These are phyloP conservation scores for Royoungia palumana DNA, from an alignment of 768 basidiomycete species.

Conservation along the genomic window DNA sequence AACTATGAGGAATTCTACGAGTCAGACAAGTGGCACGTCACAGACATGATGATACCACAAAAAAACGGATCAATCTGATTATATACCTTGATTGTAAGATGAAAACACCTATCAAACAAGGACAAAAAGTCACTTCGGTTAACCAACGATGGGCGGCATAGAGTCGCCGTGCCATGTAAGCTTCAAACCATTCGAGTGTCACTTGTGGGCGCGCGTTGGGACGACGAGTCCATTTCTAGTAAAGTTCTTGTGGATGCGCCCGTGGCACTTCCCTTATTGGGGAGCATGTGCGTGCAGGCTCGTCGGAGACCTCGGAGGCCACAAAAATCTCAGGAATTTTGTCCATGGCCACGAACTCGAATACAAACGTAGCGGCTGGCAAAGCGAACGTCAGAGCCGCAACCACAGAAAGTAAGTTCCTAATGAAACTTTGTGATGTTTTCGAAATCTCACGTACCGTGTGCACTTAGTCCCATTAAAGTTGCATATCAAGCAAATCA, in stretches of 20 bases:
- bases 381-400: constrained; percentile 1
- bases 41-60: background rate
- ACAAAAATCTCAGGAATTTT: constrained; percentile 1
- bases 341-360: background rate
- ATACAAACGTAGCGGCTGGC: constrained; percentile 4
- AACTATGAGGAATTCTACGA: background rate
- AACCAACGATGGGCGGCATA: no score
- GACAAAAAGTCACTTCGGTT: background rate
- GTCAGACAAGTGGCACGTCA: constrained; percentile 1
- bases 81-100: background rate
- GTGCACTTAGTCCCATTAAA: constrained; percentile 6
- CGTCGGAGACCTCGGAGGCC: background rate
- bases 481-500: constrained; percentile 32
- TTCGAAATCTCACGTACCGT: background rate
- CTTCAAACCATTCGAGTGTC: no score
- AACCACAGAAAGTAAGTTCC: constrained; percentile 11
- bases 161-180: no score
- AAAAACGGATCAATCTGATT: constrained; percentile 3
- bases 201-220: no score
- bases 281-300: background rate
- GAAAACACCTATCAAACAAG: background rate
- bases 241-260: no score
- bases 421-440: background rate
- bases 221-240: no score
- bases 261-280: no score